Evolutionary conservation across 176 grass and related monocot species (phyloP), one percentile per base, ranked within the genome.

Genomic region (Oryza coarctata): DNA sequence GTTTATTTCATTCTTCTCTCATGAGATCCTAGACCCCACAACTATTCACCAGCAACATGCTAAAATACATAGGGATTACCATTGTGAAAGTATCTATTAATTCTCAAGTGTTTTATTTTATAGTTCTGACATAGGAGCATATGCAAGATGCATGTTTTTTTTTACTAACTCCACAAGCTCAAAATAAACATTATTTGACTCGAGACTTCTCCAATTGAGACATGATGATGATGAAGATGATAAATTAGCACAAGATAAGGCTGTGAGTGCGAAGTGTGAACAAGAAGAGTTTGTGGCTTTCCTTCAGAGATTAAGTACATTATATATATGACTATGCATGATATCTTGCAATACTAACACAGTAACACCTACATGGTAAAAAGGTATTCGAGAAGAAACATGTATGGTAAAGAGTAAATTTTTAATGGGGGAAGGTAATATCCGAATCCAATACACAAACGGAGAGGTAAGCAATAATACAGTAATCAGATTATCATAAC

Each of bases 1-100:
- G 61, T 38, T 2, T 47, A 27, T 76, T 63, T 82, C 50, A 63
- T 76, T 82, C 29, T 68, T 70, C 23, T 65, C 68, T 70, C 29
- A 72, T 17, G 29, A 39, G 33, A 29, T 11, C 11, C 11, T 69
- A 22, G 47, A 5, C 22, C 78, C 74, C 34, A 83, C 6, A 88
- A 25, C 18, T 82, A 72, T 63, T 57, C 44, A 26, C 26, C 57
- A 72, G 9, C 68, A 83, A 12, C 52, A 65, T 60, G 50, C 28
- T 23, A 80, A 74, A 34, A 72, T 64, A 18, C 30, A 43, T 43
- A n/a, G 34, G 8, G 20, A 55, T 40, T 27, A 69, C 44, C 14
- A 47, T 47, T 35, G 22, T 44, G 9, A 40, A 68, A 70, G 9
- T 32, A 4, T 71, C 18, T 18, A 63, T 28, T 71, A 36, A 63